phyloP scores from a whole-genome alignment of 2,329 filamentous ascomycete species.

The Beauveria bassiana region DNA sequence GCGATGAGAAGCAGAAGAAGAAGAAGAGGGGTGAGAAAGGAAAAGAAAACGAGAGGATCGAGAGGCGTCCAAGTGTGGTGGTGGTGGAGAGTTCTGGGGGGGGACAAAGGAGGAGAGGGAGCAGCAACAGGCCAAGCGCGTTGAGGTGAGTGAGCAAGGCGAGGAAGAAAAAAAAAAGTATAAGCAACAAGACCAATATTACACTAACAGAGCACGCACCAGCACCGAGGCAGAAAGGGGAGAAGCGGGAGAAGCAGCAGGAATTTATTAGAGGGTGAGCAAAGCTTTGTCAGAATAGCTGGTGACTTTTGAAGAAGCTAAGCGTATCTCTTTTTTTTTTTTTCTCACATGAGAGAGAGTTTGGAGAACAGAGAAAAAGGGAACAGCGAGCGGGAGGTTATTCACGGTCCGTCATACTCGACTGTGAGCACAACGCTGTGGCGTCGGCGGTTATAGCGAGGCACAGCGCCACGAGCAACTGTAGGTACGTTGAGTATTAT shows the following conservation, averaged over 20 bases:
- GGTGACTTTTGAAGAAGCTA: neutral
- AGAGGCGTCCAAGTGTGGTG: constrained; percentile 3
- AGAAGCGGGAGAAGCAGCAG: constrained; percentile 3
- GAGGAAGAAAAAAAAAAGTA: constrained; percentile 1
- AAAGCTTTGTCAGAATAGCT: neutral
- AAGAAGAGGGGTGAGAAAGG: constrained; percentile 1
- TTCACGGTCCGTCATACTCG: too few species aligned
- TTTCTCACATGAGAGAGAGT: too few species aligned
- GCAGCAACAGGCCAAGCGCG: neutral
- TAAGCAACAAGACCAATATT: neutral
- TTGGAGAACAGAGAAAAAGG: too few species aligned
- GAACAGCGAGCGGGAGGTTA: too few species aligned
- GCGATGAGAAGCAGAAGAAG: constrained; percentile 6
- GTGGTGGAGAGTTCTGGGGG: constrained; percentile 8
- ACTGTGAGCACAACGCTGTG: neutral
- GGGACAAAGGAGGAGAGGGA: constrained; percentile 9
- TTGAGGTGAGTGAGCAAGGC: neutral
- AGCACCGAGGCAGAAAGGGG: constrained; percentile 3
- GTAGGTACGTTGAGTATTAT: too few species aligned
- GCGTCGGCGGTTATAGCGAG: neutral
- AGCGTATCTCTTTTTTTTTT: too few species aligned
- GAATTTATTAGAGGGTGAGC: neutral
- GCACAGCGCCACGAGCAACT: neutral
- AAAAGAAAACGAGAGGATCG: constrained; percentile 9
- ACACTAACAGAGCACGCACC: constrained; percentile 7